Base-by-base conservation (phyloP, 129 eudicot species). In the Calendula officinalis region DNA sequence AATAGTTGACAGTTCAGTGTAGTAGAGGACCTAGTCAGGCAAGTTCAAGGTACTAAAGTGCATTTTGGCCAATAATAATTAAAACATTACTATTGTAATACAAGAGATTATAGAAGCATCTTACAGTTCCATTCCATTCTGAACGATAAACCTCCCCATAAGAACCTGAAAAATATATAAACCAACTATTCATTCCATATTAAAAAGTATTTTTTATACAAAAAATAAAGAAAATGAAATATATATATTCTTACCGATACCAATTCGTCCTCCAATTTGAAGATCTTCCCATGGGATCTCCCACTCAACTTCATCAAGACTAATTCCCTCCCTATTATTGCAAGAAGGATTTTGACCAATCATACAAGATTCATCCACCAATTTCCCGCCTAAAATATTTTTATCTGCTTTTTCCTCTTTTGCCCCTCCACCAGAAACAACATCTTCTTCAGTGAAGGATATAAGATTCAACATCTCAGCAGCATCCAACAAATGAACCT, bases 101-200 rank as follows among this genome's bases (percentile, higher is more conserved):
- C 39, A 43, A 33, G 9, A 43, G 32, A 46, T 35, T 7, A 57
- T 11, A 47, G 11, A 14, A 7, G 41, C 58, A 71, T 83, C 95
- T 82, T 84, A 90, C 97, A 3, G 98, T 92, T 79, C 95, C 94
- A 54, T 92, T 92, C 98, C 98, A 92, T 69, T 92, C 98, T 66
- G 85, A 85, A 52, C 84, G 96, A 60, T 82, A 88, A 52, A 92
- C 98, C 81, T 92, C 98, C 5, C 98, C 98, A 81, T 74, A 88
- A 77, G 98, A 92, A 43, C 98, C 98, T 92, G 86, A 59, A 84
- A 64, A 22, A 52, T 44, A 8, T 43, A 32, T 63, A 45, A 32
- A 3, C 6, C 4, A 33, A 75, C 33, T 16, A 48, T 8, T 13
- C 33, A 60, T 17, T 11, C 51, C 38, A 3, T 6, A 47, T n/a